phyloP scores from a whole-genome alignment of 2,329 filamentous ascomycete species.

The Neofusicoccum parvum region DNA sequence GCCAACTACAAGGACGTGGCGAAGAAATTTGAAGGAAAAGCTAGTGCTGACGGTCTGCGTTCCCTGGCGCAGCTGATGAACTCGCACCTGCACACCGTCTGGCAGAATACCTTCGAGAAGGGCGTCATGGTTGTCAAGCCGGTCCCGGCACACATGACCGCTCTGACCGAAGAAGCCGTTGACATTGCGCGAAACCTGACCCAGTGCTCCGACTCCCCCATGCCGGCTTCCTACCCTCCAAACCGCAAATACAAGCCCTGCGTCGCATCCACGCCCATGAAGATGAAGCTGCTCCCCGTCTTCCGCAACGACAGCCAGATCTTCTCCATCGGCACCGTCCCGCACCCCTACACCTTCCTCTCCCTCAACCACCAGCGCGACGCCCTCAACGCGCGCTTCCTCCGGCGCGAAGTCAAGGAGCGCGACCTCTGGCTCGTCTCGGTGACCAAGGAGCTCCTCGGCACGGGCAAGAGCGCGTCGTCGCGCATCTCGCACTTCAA shows the following conservation, averaged over 20 bases:
- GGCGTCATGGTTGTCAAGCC: constrained; percentile 85
- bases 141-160: constrained; percentile 71
- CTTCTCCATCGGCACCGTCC: constrained; percentile 85
- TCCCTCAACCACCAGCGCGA: constrained; percentile 63
- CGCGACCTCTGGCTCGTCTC: constrained; percentile 79
- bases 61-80: constrained; percentile 76
- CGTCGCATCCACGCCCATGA: constrained; percentile 51
- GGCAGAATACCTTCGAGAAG: constrained; percentile 70
- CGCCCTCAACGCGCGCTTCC: constrained; percentile 44
- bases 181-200: constrained; percentile 75
- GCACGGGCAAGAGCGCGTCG: constrained; percentile 62
- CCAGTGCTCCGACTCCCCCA: constrained; percentile 71
- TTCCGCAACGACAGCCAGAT: constrained; percentile 72
- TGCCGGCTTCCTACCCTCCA: constrained; percentile 80
- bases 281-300: constrained; percentile 64
- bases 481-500: constrained; percentile 76
- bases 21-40: constrained; percentile 58
- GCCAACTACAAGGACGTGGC: constrained; percentile 69
- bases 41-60: constrained; percentile 61
- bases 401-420: constrained; percentile 62
- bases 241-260: constrained; percentile 79
- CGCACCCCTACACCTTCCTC: constrained; percentile 85
- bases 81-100: constrained; percentile 80
- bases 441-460: constrained; percentile 70
- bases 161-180: constrained; percentile 69